Evolutionary conservation across 306 rosid genomes (phyloP).

Genomic region (Cucurbita ficifolia): DNA sequence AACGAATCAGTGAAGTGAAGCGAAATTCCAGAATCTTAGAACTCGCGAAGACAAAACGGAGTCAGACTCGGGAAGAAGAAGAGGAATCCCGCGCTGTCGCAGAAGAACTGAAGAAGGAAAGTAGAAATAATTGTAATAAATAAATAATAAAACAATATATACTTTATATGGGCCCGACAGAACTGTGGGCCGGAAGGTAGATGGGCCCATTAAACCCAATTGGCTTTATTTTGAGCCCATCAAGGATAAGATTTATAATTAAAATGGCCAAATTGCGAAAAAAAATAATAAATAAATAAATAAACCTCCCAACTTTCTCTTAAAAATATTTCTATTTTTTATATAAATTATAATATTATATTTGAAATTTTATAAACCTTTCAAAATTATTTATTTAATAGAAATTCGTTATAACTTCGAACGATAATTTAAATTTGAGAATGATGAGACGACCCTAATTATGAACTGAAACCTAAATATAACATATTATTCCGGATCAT

Average conservation of each 20-base stretch:
- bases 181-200: neutral
- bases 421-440: no score
- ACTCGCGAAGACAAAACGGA: neutral
- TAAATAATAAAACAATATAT: neutral
- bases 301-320: no score
- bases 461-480: no score
- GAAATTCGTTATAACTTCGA: no score
- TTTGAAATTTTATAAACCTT: no score
- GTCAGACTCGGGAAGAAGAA: neutral
- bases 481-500: no score
- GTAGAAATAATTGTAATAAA: neutral
- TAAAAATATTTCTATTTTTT: no score
- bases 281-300: no score
- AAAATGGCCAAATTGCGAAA: neutral
- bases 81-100: conserved; percentile 8
- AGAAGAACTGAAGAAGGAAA: neutral
- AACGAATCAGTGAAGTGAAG: neutral
- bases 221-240: neutral
- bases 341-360: no score
- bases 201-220: neutral
- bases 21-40: neutral
- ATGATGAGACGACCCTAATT: no score
- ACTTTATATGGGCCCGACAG: neutral
- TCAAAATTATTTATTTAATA: no score
- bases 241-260: neutral